A percentile compares a stretch with the other conserved stretches of the same genome.
phyloP scores from a whole-genome alignment of 495 filamentous ascomycete species.

The Glonium stellatum region DNA sequence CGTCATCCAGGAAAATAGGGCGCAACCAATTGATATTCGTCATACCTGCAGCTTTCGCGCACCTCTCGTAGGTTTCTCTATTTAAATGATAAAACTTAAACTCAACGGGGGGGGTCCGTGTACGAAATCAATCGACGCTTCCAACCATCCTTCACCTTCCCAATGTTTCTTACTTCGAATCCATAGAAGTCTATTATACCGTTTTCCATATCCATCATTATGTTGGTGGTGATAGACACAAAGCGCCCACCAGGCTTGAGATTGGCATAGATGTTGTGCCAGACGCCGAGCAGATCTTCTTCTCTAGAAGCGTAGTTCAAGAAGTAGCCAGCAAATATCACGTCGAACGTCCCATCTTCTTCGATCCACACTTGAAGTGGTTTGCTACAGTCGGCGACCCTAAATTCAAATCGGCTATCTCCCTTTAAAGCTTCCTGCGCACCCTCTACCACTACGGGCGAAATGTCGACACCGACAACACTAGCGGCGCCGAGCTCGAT shows the following conservation, averaged over 20 bases:
- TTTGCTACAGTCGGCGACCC: conserved; percentile 21
- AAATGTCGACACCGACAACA: conserved; percentile 23
- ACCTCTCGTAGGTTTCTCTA: conserved; percentile 16
- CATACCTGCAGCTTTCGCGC: conserved; percentile 15
- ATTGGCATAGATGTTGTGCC: conserved; percentile 11
- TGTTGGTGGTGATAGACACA: conserved; percentile 20
- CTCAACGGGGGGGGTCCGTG: conserved; percentile 1
- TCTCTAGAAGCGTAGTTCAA: conserved; percentile 21
- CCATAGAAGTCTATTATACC: conserved; percentile 15
- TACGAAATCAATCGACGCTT: conserved; percentile 5
- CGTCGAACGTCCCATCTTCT: conserved; percentile 8
- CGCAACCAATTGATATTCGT: conserved; percentile 10
- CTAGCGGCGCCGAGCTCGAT: conserved; percentile 12
- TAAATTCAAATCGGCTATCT: conserved; percentile 9
- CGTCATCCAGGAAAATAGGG: conserved; percentile 12
- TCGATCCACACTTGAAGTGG: neutral
- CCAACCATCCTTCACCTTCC: conserved; percentile 1
- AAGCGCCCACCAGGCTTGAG: conserved; percentile 13
- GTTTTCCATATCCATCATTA: conserved; percentile 6
- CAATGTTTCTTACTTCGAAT: conserved; percentile 3
- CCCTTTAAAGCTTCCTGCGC: conserved; percentile 9
- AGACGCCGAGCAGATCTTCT: conserved; percentile 11
- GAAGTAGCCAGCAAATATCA: conserved; percentile 26
- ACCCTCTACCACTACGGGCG: conserved; percentile 16
- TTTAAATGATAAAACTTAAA: conserved; percentile 21